Evolutionary conservation across 116 monocot species (phyloP), one percentile per base, ranked within the genome.

Genomic region (Posidonia oceanica): DNA sequence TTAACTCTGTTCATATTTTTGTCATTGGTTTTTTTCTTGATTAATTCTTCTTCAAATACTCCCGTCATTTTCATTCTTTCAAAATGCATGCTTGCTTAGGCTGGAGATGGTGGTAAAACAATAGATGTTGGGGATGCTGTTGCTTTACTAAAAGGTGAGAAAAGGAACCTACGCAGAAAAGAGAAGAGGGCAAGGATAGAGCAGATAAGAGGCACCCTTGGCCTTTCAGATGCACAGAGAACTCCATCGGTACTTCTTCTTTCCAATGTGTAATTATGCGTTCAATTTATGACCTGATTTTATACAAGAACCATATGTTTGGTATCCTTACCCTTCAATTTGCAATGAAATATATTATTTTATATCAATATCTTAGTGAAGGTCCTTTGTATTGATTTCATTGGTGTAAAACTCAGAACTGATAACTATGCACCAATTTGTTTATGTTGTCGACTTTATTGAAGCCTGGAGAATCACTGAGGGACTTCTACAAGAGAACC

Each of bases 151-250:
- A 97, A 75, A 75, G 96, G 96, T 60, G 96, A 91, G 79, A 80
- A 78, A 42, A 88, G 79, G 80, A 97, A 87, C 59, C 54, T 97
- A 22, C 88, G 89, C 22, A 85, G 96, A 75, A 97, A 97, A 79
- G 96, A 91, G 75, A 97, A 91, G 73, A 86, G 83, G 69, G 85
- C 85, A 5, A 85, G 96, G 72, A 97, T 97, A 66, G 91, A 97
- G 67, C 96, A 91, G 74, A 97, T 97, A 61, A 83, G 96, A 69
- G 78, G 85, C 51, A 97, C 75, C 58, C 96, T 97, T 77, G 91
- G 96, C 7, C 96, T 97, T 74, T 86, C 96, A 23, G 96, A 97
- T 81, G 85, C 85, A 23, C 96, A 97, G 72, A 87, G 96, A 71
- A 97, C 96, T 66, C 96, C 96, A 42, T 37, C 68, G 91, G 96